These are phyloP conservation scores for Cladosporium colombiae DNA, from an alignment of 2,329 filamentous ascomycete genomes.

Conservation along the genomic window DNA sequence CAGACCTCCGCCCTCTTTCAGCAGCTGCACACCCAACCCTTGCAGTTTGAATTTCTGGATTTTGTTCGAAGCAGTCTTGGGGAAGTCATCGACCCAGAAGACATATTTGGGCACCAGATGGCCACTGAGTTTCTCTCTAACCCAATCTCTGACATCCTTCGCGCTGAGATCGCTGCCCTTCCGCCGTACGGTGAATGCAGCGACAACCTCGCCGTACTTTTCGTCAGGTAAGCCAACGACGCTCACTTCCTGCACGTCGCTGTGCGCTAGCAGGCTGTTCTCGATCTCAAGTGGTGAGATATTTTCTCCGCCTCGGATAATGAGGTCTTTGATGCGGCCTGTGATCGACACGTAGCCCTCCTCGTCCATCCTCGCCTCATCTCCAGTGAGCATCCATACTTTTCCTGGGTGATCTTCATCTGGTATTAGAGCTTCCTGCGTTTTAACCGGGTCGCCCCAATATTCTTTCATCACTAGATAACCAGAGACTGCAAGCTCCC, in stretches of 20 bases:
- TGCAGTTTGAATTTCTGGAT: constrained; percentile 90
- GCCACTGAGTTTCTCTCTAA: constrained; percentile 68
- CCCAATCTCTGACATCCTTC: constrained; percentile 70
- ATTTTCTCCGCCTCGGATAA: constrained; percentile 93
- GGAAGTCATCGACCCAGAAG: constrained; percentile 84
- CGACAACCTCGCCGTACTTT: constrained; percentile 82
- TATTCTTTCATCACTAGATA: constrained; percentile 93
- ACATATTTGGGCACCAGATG: constrained; percentile 81
- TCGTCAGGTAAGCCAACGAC: constrained; percentile 84
- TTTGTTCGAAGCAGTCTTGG: constrained; percentile 95
- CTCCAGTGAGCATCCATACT: constrained; percentile 88
- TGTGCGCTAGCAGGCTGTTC: constrained; percentile 76
- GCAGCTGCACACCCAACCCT: constrained; percentile 60
- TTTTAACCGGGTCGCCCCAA: constrained; percentile 71
- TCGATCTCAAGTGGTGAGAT: constrained; percentile 94
- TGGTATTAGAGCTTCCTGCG: constrained; percentile 65
- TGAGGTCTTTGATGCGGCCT: constrained; percentile 89
- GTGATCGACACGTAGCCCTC: constrained; percentile 87
- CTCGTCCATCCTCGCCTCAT: constrained; percentile 82
- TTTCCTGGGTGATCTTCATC: constrained; percentile 58
- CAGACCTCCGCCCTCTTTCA: constrained; percentile 43
- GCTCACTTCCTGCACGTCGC: constrained; percentile 70
- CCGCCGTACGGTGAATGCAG: constrained; percentile 71
- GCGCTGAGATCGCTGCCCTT: constrained; percentile 52
- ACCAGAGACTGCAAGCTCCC: constrained; percentile 80